phyloP scores from a whole-genome alignment of 2,329 filamentous ascomycete genomes.

The Colletotrichum ledebouriae region DNA sequence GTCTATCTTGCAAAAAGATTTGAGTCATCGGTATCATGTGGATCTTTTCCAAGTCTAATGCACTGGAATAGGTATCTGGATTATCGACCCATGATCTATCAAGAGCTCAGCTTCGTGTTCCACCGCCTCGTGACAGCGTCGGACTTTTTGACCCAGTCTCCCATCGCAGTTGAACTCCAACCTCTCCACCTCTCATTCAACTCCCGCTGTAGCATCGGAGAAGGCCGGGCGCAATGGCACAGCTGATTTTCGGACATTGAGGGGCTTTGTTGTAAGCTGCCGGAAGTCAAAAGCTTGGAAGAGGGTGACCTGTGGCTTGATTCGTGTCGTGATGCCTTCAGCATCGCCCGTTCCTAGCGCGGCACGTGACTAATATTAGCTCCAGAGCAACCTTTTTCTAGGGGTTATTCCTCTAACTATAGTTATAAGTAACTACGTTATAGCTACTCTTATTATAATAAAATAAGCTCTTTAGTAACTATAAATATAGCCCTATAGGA shows the following conservation, averaged over 20 bases:
- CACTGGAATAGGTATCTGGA: not conserved
- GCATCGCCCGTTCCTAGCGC: no score
- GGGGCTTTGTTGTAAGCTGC: not conserved
- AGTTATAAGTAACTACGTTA: no score
- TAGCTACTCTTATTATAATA: no score
- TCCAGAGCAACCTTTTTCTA: no score
- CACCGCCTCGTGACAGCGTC: not conserved
- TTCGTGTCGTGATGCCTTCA: no score
- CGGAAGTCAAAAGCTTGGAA: not conserved
- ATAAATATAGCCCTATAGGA: no score
- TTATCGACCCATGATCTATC: not conserved
- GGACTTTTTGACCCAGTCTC: not conserved
- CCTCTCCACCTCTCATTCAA: not conserved
- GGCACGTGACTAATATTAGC: no score
- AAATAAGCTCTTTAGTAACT: no score
- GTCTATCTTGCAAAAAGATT: not conserved
- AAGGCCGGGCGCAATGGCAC: not conserved
- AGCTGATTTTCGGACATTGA: not conserved
- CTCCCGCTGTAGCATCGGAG: not conserved
- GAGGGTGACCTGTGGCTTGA: not conserved
- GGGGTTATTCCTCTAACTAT: no score
- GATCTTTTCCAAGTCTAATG: not conserved
- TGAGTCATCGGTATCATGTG: not conserved
- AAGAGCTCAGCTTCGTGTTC: not conserved
- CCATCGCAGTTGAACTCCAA: not conserved